phyloP scores from a whole-genome alignment of 768 basidiomycete genomes.

The Calocybe indica region DNA sequence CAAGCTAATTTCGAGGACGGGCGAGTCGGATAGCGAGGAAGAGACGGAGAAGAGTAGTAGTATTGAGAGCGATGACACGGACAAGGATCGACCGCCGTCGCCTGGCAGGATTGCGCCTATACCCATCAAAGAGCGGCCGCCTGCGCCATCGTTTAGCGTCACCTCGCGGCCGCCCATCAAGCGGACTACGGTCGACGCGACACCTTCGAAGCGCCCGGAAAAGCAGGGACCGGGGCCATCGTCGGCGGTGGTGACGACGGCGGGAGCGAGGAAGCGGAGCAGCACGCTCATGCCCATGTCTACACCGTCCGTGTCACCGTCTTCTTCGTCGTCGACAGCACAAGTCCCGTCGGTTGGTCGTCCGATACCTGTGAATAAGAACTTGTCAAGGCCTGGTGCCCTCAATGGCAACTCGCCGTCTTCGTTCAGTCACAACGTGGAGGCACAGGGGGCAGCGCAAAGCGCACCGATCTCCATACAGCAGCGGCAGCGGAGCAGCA shows the following conservation, averaged over 20 bases:
- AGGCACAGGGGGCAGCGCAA: background rate
- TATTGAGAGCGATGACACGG: constrained; percentile 10
- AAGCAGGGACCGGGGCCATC: background rate
- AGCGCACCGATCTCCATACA: no score
- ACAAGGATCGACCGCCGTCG: constrained; percentile 11
- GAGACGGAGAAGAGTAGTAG: constrained; percentile 12
- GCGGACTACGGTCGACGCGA: constrained; percentile 8
- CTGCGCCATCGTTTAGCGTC: constrained; percentile 55
- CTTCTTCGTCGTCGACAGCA: background rate
- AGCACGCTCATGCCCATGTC: constrained; percentile 28
- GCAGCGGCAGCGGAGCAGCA: constrained; percentile 1
- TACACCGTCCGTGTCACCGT: background rate
- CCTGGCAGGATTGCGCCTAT: constrained; percentile 43
- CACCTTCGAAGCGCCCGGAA: background rate
- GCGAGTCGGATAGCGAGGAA: background rate
- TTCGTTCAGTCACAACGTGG: no score
- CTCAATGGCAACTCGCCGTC: no score
- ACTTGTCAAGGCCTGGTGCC: no score
- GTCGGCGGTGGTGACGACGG: background rate
- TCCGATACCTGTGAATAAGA: background rate
- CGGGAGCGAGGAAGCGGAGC: constrained; percentile 28
- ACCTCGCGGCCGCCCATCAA: constrained; percentile 49
- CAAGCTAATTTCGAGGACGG: constrained; percentile 29
- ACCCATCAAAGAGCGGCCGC: constrained; percentile 49
- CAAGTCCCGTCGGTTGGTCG: constrained; percentile 5